Evolutionary conservation across 2,329 filamentous ascomycete species (phyloP).

Genomic region (Sclerotinia nivalis): DNA sequence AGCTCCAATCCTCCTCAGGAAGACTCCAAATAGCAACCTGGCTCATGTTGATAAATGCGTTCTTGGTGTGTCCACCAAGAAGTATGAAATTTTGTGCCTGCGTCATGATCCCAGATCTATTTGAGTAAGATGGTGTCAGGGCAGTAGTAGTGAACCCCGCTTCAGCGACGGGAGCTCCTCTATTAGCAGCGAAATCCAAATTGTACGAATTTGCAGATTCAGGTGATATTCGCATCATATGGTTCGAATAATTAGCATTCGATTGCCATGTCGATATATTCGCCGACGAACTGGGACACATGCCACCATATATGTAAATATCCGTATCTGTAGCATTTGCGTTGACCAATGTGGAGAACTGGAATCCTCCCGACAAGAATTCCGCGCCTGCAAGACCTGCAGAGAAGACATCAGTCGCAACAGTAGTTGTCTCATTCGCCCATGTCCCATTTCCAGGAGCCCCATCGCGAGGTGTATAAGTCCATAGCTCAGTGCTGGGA

Average conservation of each 20-base stretch:
- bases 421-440: slow-evolving; percentile 47
- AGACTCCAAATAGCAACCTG: slow-evolving; percentile 84
- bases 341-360: slow-evolving; percentile 38
- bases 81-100: slow-evolving; percentile 79
- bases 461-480: slow-evolving; percentile 53
- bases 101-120: slow-evolving; percentile 62
- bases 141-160: slow-evolving; percentile 84
- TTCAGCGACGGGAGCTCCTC: slow-evolving; percentile 69
- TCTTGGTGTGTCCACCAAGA: slow-evolving; percentile 79
- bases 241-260: slow-evolving; percentile 74
- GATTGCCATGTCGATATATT: slow-evolving; percentile 60
- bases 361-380: slow-evolving; percentile 53
- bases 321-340: slow-evolving; percentile 38
- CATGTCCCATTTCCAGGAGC: slow-evolving; percentile 56
- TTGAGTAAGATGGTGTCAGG: slow-evolving; percentile 68
- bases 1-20: slow-evolving; percentile 84
- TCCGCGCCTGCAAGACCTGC: slow-evolving; percentile 50
- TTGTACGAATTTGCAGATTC: slow-evolving; percentile 46
- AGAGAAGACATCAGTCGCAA: slow-evolving; percentile 42
- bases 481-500: slow-evolving; percentile 64
- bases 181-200: slow-evolving; percentile 48
- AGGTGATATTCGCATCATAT: slow-evolving; percentile 67
- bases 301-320: slow-evolving; percentile 70
- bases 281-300: slow-evolving; percentile 66
- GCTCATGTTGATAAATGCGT: slow-evolving; percentile 92